Base-by-base conservation (phyloP, 176 grass and related monocot species). In the Oryza punctata region DNA sequence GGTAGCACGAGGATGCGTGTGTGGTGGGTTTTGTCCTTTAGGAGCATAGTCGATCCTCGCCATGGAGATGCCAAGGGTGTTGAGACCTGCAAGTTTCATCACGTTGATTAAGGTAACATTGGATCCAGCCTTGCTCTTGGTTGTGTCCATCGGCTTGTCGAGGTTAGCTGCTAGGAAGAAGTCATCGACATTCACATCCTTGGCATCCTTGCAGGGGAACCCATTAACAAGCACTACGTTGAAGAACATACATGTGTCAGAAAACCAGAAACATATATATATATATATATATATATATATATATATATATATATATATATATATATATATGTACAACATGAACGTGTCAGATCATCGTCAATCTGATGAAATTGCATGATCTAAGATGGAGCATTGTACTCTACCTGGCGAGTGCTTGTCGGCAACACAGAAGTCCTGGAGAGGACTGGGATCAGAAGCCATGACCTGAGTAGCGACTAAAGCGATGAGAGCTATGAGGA, bases 41-140 rank as follows among this genome's bases (percentile, higher is more conserved):
- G 79, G 79, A 7, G 67, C 50, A 10, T 82, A 82, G 50, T 82
- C 50, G 1, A 82, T 82, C 9, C 80, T 35, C 0, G 69, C 80
- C 16, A 82, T 61, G 1, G 69, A 82, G 52, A 82, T 82, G 16
- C 52, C 69, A 1, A 82, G 52, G 11, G 80, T 82, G 37, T 82
- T 82, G 5, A 72, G 68, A 15, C 81, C 40, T 0, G 40, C 2
- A 0, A 83, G 26, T 27, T 65, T 63, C 70, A 65, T 74, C 0
- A 12, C 69, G 3, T 82, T 82, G 35, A 82, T 63, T 49, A 74
- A 49, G 0, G 81, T 83, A 2, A 82, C 70, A 0, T 83, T 83
- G 0, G 81, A 83, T 1, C 61, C 21, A 2, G 65, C 70, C 26
- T 83, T 83, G 59, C 40, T 83, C 7, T 2, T 46, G 0, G 12